A percentile compares a stretch with the other conserved stretches of the same genome.
Conservation (phyloP, 2,329 filamentous ascomycete species). For the Apiospora aurea region DNA sequence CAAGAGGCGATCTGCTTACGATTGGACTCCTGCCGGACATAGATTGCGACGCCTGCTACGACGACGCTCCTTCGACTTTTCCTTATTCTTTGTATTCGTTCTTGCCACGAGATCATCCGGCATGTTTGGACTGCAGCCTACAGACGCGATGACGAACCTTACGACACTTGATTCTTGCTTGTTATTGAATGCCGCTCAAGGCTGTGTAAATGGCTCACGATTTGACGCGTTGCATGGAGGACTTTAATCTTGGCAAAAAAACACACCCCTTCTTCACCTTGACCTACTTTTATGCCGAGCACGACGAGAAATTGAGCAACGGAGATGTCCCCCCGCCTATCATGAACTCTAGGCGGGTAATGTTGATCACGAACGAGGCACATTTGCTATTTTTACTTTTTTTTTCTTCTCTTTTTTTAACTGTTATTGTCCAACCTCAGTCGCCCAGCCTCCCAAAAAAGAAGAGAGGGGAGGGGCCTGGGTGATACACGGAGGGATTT, state of each 20-base stretch:
- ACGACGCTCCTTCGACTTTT: slow-evolving; percentile 38
- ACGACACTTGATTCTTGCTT: slow-evolving; percentile 43
- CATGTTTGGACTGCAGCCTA: slow-evolving; percentile 35
- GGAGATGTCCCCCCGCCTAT: slow-evolving; percentile 39
- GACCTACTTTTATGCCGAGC: slow-evolving; percentile 36
- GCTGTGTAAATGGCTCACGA: slow-evolving; percentile 46
- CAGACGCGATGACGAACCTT: slow-evolving; percentile 50
- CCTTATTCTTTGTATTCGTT: slow-evolving; percentile 46
- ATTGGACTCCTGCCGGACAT: slow-evolving; percentile 31
- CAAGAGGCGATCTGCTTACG: slow-evolving; percentile 32
- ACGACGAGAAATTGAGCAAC: slow-evolving; percentile 43
- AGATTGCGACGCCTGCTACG: slow-evolving; percentile 34
- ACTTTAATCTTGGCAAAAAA: slow-evolving; percentile 39
- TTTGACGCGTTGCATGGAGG: slow-evolving; percentile 43
- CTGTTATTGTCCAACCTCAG: slow-evolving; percentile 23
- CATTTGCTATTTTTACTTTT: slow-evolving; percentile 24
- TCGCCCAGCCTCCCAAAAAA: slow-evolving; percentile 28
- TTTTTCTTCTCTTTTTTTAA: slow-evolving; percentile 23
- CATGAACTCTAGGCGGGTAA: slow-evolving; percentile 43
- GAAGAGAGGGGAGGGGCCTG: slow-evolving; percentile 37
- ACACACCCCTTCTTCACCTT: slow-evolving; percentile 30
- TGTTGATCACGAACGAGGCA: slow-evolving; percentile 44
- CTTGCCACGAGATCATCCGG: slow-evolving; percentile 24
- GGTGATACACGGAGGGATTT: slow-evolving; percentile 33
- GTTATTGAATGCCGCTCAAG: slow-evolving; percentile 44